Base-by-base conservation (phyloP, 2,329 filamentous ascomycete species). In the Fusarium chaquense region DNA sequence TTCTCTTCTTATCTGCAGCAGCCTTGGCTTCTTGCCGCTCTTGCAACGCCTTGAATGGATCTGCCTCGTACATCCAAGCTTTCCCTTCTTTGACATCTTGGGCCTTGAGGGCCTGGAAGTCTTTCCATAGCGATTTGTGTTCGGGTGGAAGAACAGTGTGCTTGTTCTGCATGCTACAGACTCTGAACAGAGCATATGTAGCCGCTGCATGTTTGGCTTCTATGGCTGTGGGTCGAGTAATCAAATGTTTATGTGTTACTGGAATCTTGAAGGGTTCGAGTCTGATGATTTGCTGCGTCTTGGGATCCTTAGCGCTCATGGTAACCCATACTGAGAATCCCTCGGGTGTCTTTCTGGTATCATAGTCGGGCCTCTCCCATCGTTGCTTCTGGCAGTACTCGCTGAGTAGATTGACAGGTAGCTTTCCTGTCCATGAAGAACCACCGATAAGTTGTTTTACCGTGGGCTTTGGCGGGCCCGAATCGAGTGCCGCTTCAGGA, bases 371-470 rank as follows among this genome's bases (percentile, higher is more conserved):
- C 78, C 91, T 95, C 71, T 93, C 92, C 96, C 96, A 99, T 78
- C 93, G 93, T 79, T 97, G 93, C 80, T 95, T 97, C 81, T 97
- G 94, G 75, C 94, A 98, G 81, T 97, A 93, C 83, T 98, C 96
- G 36, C 92, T 93, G 69, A 98, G 87, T 75, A 98, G 86, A 77
- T 97, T 98, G 69, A 98, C 92, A 2, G 96, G 96, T 33, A 99
- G 83, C 79, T 99, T 99, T 41, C 96, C 96, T 0, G 96, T 99
- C 96, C 96, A 99, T 73, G 94, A 98, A 62, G 93, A 89, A 50
- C 96, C 96, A 43, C 94, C 96, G 76, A 99, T 97, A 70, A 99
- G 83, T 73, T 97, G 93, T 79, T 91, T 91, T 45, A 87, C 86
- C 3, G 89, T 90, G 16, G 87, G 89, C 72, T 89, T 88, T 0